Base-by-base conservation (phyloP, 2,329 filamentous ascomycete species). In the Pseudocercospora macadamiae region DNA sequence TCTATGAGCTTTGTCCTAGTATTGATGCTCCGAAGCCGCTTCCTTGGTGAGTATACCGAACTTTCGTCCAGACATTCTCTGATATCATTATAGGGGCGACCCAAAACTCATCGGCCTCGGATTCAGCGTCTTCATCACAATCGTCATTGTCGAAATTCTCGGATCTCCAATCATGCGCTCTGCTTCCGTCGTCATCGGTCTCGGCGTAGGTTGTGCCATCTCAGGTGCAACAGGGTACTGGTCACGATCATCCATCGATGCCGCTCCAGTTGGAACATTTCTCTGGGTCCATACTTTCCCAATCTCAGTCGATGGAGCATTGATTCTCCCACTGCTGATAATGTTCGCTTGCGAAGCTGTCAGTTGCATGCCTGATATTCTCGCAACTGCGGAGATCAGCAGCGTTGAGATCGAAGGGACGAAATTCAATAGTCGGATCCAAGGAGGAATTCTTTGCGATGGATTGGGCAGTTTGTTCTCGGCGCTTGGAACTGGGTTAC, bases 371-470 rank as follows among this genome's bases (percentile, higher is more conserved):
- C 56, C 56, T 3, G 42, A 55, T 28, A 59, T 59, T n/a, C 44
- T 59, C n/a, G 56, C 56, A 9, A 59, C 56, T 8, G 56, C 56
- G 16, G 56, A 59, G 37, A 59, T 59, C 39, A 45, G 32, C 12
- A 44, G 51, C 9, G 44, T 59, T 18, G 56, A 55, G 2, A 48
- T 59, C 28, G 56, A 59, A 55, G 56, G 56, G 2, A 59, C 56
- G 5, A 32, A 49, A 2, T 59, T 59, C 51, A 54, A 55, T 26
- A 54, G 51, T 28, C 51, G 56, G 10, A 59, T 59, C 26, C 56
- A 59, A 21, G 56, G 56, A 9, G 56, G 56, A n/a, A 59, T 59
- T 9, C 51, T 59, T 4, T 59, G 56, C 23, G 56, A 59, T 48
- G 56, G 51, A 14, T 18, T 59, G 19, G 57, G 57, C 9, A 59